Evolutionary conservation across 2,329 filamentous ascomycete species (phyloP), one percentile per base, ranked within the genome.

Genomic region (Trichoderma simmonsii): DNA sequence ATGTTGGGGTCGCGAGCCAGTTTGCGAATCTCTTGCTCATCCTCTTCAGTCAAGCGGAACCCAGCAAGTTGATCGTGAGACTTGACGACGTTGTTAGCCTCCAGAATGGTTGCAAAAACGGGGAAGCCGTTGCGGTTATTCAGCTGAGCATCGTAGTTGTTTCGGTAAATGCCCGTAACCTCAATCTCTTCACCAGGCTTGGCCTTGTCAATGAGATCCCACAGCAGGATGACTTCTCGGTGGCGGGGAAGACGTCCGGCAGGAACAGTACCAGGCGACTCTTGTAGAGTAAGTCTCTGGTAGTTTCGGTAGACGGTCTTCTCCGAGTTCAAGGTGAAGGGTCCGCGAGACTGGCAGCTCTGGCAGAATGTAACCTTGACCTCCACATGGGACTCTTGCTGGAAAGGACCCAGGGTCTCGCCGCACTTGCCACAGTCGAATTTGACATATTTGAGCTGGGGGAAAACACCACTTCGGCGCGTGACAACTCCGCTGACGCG

Each of bases 71-170:
- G 95, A 80, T 99, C 96, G 79, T 99, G 96, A 0, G 95, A 92
- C 82, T 99, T 99, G 82, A 98, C 91, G 6, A 98, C 90, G 76
- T 99, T 95, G 82, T 99, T 99, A 30, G 97, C 97, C 82, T 99
- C 96, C 5, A 99, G 88, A 72, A 99, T 96, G 0, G 96, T 99
- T 5, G 96, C 95, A 81, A 99, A 99, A 43, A 99, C 96, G 0
- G 96, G 96, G 83, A 99, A 98, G 5, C 96, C 96, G 79, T 98
- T 99, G 79, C 96, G 95, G 85, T 98, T 98, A 84, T 99, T 99
- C 70, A 99, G 88, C 77, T 97, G 94, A 4, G 96, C 95, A 80
- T 98, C 95, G 79, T 98, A 99, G 84, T 97, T 98, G 86, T 99
- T 99, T 77, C 94, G 92, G 84, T 99, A 99, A 76, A 97, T 93